A percentile compares a stretch with the other conserved stretches of the same genome.
Evolutionary conservation across 2,329 filamentous ascomycete species (phyloP).

Genomic region (Colletotrichum simmondsii): DNA sequence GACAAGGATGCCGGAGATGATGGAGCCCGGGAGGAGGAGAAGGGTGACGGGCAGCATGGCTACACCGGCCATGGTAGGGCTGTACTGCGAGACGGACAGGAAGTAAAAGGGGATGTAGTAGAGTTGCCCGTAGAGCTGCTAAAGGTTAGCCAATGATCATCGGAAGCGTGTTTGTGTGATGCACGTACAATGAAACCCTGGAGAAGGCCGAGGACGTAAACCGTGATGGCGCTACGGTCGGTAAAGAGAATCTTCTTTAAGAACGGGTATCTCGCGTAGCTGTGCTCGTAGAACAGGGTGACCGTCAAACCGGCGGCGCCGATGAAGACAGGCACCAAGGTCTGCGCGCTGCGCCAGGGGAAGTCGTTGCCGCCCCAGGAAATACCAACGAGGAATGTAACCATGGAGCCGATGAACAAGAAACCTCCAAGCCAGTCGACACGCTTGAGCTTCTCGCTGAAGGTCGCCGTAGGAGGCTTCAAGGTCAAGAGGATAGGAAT

Average conservation of each 20-base stretch:
- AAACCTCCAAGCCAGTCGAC: conserved; percentile 59
- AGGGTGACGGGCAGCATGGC: conserved; percentile 47
- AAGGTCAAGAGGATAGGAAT: conserved; percentile 55
- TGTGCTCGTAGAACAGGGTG: conserved; percentile 51
- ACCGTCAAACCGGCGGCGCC: conserved; percentile 51
- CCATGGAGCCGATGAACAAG: conserved; percentile 55
- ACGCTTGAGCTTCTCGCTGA: conserved; percentile 46
- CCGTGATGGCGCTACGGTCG: conserved; percentile 41
- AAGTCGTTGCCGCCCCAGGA: conserved; percentile 57
- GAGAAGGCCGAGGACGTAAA: conserved; percentile 43
- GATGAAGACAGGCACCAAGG: conserved; percentile 55
- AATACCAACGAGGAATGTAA: conserved; percentile 58
- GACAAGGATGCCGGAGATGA: conserved; percentile 44
- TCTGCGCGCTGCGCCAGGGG: conserved; percentile 52
- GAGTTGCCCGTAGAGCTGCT: conserved; percentile 43
- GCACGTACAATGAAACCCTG: conserved; percentile 47
- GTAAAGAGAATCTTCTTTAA: conserved; percentile 44
- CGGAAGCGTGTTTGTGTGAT: too few species aligned
- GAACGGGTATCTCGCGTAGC: conserved; percentile 44
- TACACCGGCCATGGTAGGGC: conserved; percentile 46
- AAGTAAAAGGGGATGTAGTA: conserved; percentile 52
- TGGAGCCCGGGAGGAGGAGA: conserved; percentile 44
- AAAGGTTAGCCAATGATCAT: background rate
- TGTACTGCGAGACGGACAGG: conserved; percentile 45
- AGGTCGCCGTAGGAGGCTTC: conserved; percentile 43